Base-by-base conservation (phyloP, 2,329 filamentous ascomycete genomes). In the Nemania sp. region DNA sequence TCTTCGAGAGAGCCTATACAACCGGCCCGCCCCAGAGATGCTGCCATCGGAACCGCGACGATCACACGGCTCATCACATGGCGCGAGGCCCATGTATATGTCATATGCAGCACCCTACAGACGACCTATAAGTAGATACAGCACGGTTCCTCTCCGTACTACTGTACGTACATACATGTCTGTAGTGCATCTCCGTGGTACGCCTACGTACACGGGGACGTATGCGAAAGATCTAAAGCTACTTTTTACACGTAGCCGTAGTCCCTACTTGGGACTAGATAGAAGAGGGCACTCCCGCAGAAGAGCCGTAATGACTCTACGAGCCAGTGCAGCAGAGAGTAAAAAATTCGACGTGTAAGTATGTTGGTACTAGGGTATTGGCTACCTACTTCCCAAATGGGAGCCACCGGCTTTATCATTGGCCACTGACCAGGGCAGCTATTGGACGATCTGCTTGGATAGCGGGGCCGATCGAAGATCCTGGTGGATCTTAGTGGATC, bases 71-170 rank as follows among this genome's bases (percentile, higher is more conserved):
- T 50, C 45, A 59, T 59, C 53, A 56, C 56, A 56, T 59, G 56
- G 49, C 42, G 41, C 30, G 12, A 39, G 9, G 28, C 41, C 39
- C 39, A 59, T 59, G 53, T 59, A 56, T 46, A 59, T 59, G 50
- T 43, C 56, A 53, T 56, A 59, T 57, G 53, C 56, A 54, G 46
- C 51, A 56, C 45, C 49, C 37, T 56, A 58, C 20, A 37, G 23
- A 23, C 19, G 24, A 19, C 22, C 14, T 24, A 24, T 34, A 30
- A 47, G 34, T 24, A 43, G 36, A 42, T 14, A 28, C 28, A 34
- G 9, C 8, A 31, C n/a, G n/a, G n/a, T n/a, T n/a, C n/a, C n/a
- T n/a, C n/a, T n/a, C n/a, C n/a, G n/a, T n/a, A n/a, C n/a, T n/a
- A n/a, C n/a, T n/a, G n/a, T n/a, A n/a, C n/a, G n/a, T n/a, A n/a